These are phyloP conservation scores for Rhodocollybia butyracea DNA, from an alignment of 768 basidiomycete genomes.

Conservation along the genomic window DNA sequence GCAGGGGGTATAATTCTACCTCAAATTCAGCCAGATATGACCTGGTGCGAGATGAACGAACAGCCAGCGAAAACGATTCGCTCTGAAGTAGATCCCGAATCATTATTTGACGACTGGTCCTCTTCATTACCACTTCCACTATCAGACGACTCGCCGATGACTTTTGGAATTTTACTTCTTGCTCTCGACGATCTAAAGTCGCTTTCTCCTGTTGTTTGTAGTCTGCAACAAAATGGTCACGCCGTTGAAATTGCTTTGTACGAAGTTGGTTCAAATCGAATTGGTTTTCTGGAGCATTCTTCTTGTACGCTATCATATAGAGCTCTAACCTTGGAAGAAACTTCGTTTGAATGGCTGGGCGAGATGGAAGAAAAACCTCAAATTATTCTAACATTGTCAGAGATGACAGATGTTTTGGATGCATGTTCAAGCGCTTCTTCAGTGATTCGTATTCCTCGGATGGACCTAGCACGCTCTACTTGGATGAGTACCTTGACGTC, in stretches of 20 bases:
- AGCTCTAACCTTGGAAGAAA: constrained; percentile 10
- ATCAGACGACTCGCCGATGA: constrained; percentile 13
- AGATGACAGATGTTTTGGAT: constrained; percentile 15
- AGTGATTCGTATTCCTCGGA: constrained; percentile 41
- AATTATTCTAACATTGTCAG: constrained; percentile 12
- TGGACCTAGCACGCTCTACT: constrained; percentile 47
- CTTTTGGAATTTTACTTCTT: constrained; percentile 34
- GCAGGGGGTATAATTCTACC: constrained; percentile 15
- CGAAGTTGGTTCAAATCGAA: constrained; percentile 6
- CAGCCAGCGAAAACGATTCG: constrained; percentile 9
- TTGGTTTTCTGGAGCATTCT: not conserved
- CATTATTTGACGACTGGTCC: constrained; percentile 9
- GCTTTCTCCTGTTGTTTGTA: constrained; percentile 33
- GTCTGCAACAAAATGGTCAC: constrained; percentile 27
- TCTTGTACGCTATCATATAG: constrained; percentile 15
- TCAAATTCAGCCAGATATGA: constrained; percentile 6
- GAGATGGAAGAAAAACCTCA: constrained; percentile 7
- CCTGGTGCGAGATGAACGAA: not conserved
- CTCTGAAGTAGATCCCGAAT: not conserved
- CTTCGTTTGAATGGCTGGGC: not conserved
- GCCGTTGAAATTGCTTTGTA: constrained; percentile 29
- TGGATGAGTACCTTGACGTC: constrained; percentile 65
- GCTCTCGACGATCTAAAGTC: constrained; percentile 27
- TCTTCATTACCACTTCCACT: constrained; percentile 3
- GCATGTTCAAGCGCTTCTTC: constrained; percentile 24